These are phyloP conservation scores for Sistotremastrum niveocremeum DNA, from an alignment of 768 basidiomycete species.

Conservation along the genomic window DNA sequence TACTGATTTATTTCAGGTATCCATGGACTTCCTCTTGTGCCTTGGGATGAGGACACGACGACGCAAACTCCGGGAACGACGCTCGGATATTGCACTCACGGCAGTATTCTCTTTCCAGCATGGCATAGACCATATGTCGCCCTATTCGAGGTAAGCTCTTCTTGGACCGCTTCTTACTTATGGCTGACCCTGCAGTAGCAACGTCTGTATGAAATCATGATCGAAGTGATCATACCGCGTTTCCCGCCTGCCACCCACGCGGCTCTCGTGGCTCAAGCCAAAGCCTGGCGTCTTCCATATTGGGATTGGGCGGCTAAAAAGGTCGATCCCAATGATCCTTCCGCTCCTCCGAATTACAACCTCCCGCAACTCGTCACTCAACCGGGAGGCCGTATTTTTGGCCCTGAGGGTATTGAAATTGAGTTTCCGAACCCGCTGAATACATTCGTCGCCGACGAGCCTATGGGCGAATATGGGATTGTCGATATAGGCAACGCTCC, in stretches of 20 bases:
- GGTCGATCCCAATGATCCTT: conserved; percentile 27
- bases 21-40: conserved; percentile 34
- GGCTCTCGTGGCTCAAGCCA: conserved; percentile 22
- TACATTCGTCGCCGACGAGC: conserved; percentile 20
- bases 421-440: conserved; percentile 23
- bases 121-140: conserved; percentile 43
- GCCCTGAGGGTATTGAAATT: conserved; percentile 16
- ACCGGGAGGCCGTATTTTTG: not conserved
- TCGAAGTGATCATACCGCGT: conserved; percentile 29
- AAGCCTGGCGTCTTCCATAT: conserved; percentile 27
- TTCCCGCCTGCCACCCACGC: conserved; percentile 3
- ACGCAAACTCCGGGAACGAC: conserved; percentile 11
- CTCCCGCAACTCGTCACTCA: conserved; percentile 12
- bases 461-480: conserved; percentile 14
- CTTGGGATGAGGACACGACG: conserved; percentile 29
- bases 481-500: conserved; percentile 24
- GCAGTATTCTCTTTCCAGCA: conserved; percentile 37
- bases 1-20: conserved; percentile 19
- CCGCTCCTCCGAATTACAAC: conserved; percentile 18
- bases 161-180: not conserved
- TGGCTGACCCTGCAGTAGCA: conserved; percentile 22
- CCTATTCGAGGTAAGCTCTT: conserved; percentile 30
- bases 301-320: conserved; percentile 37
- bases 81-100: conserved; percentile 42
- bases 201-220: conserved; percentile 28